A percentile compares a stretch with the other conserved stretches of the same genome.
Conservation (phyloP, 192 early-diverging fungal genomes). For the Coemansia sp. region DNA sequence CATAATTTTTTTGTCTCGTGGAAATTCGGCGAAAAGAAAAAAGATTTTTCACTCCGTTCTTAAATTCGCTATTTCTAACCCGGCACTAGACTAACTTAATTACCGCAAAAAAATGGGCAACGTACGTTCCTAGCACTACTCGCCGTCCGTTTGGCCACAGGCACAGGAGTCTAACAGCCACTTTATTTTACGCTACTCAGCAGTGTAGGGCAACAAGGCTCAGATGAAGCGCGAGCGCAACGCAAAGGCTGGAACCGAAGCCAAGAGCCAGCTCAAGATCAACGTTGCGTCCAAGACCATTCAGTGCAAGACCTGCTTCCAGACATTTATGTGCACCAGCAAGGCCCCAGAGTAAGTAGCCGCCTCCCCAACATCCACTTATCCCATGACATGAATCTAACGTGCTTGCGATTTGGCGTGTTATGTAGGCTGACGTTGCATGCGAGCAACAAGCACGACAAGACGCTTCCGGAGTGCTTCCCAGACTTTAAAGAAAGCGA, state of each 20-base stretch:
- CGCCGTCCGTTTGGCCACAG: conserved; percentile 8
- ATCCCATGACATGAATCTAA: not conserved
- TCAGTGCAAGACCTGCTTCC: conserved; percentile 73
- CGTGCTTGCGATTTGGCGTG: not conserved
- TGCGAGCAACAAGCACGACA: conserved; percentile 72
- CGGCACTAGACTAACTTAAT: not conserved
- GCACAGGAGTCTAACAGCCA: not conserved
- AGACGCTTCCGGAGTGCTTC: conserved; percentile 75
- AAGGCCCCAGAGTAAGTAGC: conserved; percentile 58
- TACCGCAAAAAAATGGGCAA: not conserved
- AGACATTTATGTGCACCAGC: conserved; percentile 77
- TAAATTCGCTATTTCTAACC: not conserved
- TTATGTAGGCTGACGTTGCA: conserved; percentile 59
- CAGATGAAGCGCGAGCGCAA: conserved; percentile 61
- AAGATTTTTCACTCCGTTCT: not conserved
- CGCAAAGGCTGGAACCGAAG: conserved; percentile 53
- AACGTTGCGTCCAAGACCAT: conserved; percentile 81
- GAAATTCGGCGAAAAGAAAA: not conserved
- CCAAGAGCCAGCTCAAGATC: conserved; percentile 66
- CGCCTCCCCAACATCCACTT: not conserved
- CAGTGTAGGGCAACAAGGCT: conserved; percentile 30
- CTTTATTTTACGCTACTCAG: not conserved
- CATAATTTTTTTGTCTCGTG: not conserved
- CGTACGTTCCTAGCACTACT: conserved; percentile 6
- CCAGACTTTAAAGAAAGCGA: conserved; percentile 41